Base-by-base conservation (phyloP, 768 basidiomycete species). In the Tubosaeta sp. region DNA sequence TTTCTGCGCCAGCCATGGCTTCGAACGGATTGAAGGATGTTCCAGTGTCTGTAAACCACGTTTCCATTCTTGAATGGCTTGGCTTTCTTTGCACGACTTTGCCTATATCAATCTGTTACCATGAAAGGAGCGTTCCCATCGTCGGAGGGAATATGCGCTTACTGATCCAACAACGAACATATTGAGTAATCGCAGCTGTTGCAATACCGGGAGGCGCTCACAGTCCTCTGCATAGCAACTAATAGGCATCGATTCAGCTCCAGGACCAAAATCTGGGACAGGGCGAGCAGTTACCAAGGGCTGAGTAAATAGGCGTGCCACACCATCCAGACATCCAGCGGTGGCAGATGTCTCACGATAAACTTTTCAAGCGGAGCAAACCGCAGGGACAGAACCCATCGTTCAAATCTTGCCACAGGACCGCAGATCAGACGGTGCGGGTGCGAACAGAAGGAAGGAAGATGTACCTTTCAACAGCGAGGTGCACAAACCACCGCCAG, bases 261-360 rank as follows among this genome's bases (percentile, higher is more conserved):
- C 13, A 7, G 14, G 34, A 46, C 35, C 29, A 27, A 22, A 44
- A 17, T 13, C 6, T 10, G 7, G 16, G 19, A 6, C 17, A 33
- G 6, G 8, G 2, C 8, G 3, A 25, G 12, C 1, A 8, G 16
- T 58, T 59, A 74, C 74, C 65, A 60, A 11, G 73, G 73, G 43
- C 60, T 71, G 19, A 74, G 70, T 44, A 71, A 17, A 58, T 76
- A 75, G 1, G 72, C 74, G 17, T 74, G 73, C 69, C 74, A 73
- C 17, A 74, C 69, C 72, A 74, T 72, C 64, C 70, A 68, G 22
- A 74, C 73, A 37, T 74, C 74, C 29, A 71, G 27, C 12, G 73
- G 73, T 0, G 73, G 73, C 14, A 70, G 41, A 11, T 69, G 57
- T 5, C 46, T 51, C 22, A 50, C 25, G 31, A 71, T 52, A 32